These are phyloP conservation scores for Pestalotiopsis sp. DNA, from an alignment of 2,329 filamentous ascomycete species.

Conservation along the genomic window DNA sequence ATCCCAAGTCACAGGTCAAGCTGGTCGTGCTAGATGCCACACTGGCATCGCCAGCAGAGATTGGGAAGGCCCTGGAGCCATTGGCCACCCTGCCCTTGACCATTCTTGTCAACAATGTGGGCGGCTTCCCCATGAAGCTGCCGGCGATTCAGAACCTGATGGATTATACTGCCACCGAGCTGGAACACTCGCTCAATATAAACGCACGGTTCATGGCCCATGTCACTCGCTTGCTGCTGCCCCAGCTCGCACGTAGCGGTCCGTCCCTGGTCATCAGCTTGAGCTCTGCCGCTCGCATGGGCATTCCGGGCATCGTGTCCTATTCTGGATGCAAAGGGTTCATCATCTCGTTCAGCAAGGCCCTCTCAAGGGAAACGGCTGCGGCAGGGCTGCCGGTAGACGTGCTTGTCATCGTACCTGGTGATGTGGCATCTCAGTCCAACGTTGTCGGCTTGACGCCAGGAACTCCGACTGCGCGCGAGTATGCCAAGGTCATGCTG, in stretches of 20 bases:
- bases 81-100: conserved; percentile 26
- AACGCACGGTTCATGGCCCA: conserved; percentile 37
- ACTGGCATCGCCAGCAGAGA: conserved; percentile 26
- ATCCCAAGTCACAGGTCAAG: conserved; percentile 25
- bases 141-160: conserved; percentile 27
- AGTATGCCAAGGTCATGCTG: conserved; percentile 17
- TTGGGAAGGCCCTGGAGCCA: conserved; percentile 22
- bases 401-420: conserved; percentile 27
- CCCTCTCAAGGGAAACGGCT: conserved; percentile 28
- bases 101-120: conserved; percentile 35
- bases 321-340: conserved; percentile 34
- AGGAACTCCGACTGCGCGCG: conserved; percentile 14
- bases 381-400: conserved; percentile 25
- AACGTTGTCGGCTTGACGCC: conserved; percentile 13
- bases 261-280: conserved; percentile 30
- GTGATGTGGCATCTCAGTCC: conserved; percentile 27
- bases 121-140: conserved; percentile 25
- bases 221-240: conserved; percentile 31
- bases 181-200: conserved; percentile 30
- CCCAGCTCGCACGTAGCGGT: conserved; percentile 19
- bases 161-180: conserved; percentile 27
- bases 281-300: conserved; percentile 25
- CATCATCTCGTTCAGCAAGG: conserved; percentile 26
- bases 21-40: conserved; percentile 29
- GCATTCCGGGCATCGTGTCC: conserved; percentile 29